Evolutionary conservation across 768 basidiomycete genomes (phyloP).

Genomic region (Tylopilus cervinicoccineus): DNA sequence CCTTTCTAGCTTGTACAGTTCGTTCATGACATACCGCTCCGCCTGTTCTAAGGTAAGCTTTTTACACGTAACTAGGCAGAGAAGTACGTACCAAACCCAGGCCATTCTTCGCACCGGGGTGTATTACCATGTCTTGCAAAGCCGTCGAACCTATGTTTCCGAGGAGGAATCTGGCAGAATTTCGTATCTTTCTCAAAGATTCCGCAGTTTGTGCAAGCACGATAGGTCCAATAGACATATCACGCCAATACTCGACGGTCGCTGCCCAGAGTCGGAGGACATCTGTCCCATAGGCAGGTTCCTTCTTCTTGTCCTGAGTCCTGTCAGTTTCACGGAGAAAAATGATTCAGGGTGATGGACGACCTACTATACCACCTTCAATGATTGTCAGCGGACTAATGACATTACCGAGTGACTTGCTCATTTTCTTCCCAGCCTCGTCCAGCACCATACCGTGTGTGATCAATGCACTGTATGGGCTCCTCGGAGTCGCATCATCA

Average conservation of each 20-base stretch:
- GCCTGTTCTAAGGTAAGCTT: conserved; percentile 42
- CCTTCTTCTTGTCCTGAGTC: conserved; percentile 56
- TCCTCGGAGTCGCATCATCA: conserved; percentile 17
- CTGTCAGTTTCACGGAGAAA: conserved; percentile 1
- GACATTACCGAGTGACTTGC: conserved; percentile 93
- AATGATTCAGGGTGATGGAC: not conserved
- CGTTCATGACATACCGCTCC: conserved; percentile 84
- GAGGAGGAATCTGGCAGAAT: conserved; percentile 81
- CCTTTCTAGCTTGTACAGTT: conserved; percentile 69
- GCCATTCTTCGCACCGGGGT: conserved; percentile 30
- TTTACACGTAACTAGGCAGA: not conserved
- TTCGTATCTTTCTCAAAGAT: conserved; percentile 78
- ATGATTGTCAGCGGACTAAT: conserved; percentile 81
- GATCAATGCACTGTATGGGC: conserved; percentile 76
- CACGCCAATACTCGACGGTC: conserved; percentile 83
- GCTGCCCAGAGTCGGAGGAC: conserved; percentile 89
- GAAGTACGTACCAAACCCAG: conserved; percentile 58
- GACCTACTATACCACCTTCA: conserved; percentile 66
- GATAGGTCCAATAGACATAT: conserved; percentile 80
- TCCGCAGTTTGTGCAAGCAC: conserved; percentile 74
- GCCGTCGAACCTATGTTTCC: conserved; percentile 57
- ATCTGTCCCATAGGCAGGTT: conserved; percentile 83
- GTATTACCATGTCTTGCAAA: not conserved
- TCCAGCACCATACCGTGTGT: conserved; percentile 98
- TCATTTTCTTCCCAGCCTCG: conserved; percentile 88